Evolutionary conservation across 176 grass and related monocot genomes (phyloP).

Genomic region (Ananas comosus): DNA sequence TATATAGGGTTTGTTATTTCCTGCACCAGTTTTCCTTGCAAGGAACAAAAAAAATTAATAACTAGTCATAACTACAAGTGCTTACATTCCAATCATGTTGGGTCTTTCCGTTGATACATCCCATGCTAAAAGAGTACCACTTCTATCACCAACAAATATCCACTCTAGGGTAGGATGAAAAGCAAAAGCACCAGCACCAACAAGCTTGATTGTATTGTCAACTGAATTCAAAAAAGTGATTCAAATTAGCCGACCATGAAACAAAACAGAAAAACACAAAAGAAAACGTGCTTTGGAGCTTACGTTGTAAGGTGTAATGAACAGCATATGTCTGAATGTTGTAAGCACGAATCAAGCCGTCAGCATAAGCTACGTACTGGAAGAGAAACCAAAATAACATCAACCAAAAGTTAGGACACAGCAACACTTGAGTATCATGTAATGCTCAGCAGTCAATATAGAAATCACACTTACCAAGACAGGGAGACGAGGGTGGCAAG

Average conservation of each 20-base stretch:
- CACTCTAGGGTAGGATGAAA: conserved; percentile 96
- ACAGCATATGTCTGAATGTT: conserved; percentile 97
- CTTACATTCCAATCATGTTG: conserved; percentile 96
- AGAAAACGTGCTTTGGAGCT: conserved; percentile 24
- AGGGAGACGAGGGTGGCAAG: conserved; percentile 96
- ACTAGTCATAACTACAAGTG: conserved; percentile 16
- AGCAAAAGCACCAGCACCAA: conserved; percentile 79
- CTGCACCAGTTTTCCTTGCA: background rate
- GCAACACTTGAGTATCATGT: background rate
- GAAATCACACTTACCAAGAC: conserved; percentile 54
- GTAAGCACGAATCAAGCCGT: conserved; percentile 93
- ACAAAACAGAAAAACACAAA: conserved; percentile 11
- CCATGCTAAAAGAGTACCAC: conserved; percentile 87
- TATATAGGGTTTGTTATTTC: background rate
- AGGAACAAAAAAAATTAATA: background rate
- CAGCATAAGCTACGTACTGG: conserved; percentile 98
- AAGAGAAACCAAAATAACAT: conserved; percentile 24
- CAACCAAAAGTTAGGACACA: background rate
- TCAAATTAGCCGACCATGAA: conserved; percentile 12
- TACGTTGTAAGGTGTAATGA: conserved; percentile 91
- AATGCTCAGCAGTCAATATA: background rate
- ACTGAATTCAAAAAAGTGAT: conserved; percentile 40
- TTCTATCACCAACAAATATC: conserved; percentile 97
- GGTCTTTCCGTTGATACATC: conserved; percentile 98
- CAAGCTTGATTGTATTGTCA: conserved; percentile 90